These are phyloP conservation scores for Flaveria trinervia DNA, from an alignment of 129 eudicot species.

Conservation along the genomic window DNA sequence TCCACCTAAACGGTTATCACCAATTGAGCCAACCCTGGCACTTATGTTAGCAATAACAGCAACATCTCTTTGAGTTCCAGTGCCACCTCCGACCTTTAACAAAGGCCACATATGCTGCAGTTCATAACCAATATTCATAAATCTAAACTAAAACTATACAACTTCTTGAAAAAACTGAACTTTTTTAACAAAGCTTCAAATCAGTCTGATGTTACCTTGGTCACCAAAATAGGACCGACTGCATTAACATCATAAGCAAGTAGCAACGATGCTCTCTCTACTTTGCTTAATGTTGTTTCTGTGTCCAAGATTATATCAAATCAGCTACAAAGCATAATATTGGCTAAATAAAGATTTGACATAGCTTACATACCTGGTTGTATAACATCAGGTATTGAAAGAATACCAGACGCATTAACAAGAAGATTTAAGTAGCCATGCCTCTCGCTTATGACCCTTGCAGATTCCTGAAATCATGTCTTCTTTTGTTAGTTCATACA, in stretches of 20 bases:
- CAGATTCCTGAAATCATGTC: conserved; percentile 58
- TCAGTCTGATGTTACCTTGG: conserved; percentile 56
- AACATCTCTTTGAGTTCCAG: conserved; percentile 58
- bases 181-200: neutral
- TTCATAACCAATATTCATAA: conserved; percentile 1
- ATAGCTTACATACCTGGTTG: conserved; percentile 70
- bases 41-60: conserved; percentile 92
- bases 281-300: conserved; percentile 91
- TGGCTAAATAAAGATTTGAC: neutral
- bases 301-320: conserved; percentile 40
- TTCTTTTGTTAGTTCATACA: conserved; percentile 11
- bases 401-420: conserved; percentile 85
- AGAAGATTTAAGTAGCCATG: conserved; percentile 81
- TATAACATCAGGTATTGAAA: conserved; percentile 72
- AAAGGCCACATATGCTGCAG: conserved; percentile 98
- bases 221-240: conserved; percentile 85
- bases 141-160: neutral
- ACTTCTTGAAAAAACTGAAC: neutral
- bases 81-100: conserved; percentile 85
- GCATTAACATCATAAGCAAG: conserved; percentile 91
- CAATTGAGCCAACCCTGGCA: conserved; percentile 94
- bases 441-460: conserved; percentile 58
- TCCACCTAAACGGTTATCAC: conserved; percentile 86
- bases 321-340: neutral
- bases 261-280: conserved; percentile 72